Base-by-base conservation (phyloP, 352 stramenopile species). In the Pythium phragmitis region DNA sequence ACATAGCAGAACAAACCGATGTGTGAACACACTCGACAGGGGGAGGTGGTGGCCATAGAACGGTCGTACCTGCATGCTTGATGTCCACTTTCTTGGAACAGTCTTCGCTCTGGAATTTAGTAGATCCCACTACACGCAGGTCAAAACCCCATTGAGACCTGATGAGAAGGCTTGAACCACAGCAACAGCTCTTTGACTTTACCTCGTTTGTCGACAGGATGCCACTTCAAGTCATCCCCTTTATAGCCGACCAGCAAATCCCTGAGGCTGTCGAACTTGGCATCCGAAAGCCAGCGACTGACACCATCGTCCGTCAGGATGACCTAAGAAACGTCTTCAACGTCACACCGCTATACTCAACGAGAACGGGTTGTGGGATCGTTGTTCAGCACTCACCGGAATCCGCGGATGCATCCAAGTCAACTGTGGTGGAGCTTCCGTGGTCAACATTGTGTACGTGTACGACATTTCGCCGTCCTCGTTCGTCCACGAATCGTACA, bases 401-500 rank as follows among this genome's bases (percentile, higher is more conserved):
- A 96, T 96, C 16, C 89, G 81, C 7, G 83, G 88, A 69, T 97
- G 91, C 54, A 97, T 69, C 87, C 87, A 96, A 41, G 71, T 68
- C 5, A 97, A 66, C 41, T 85, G 71, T 1, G 87, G 64, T 6
- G 85, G 65, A 14, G 88, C 71, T 3, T 79, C 69, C 17, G 89
- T 95, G 36, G 91, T 97, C 19, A 97, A 72, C 21, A 97, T 94
- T 4, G 88, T 94, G 57, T 89, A 97, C 11, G 83, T 88, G 56
- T 77, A 89, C 70, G 94, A 86, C 48, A 70, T 42, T 6, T 92
- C 79, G 34, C 88, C 87, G 7, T 80, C 64, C 26, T 85, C 74
- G 49, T 80, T 85, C 57, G 63, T 70, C 86, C 84, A 94, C n/a
- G 73, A 77, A 56, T 97, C 89, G 51, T 95, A 96, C 13, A 97